phyloP scores from a whole-genome alignment of 2,329 filamentous ascomycete species.

The Aureobasidium sp. region DNA sequence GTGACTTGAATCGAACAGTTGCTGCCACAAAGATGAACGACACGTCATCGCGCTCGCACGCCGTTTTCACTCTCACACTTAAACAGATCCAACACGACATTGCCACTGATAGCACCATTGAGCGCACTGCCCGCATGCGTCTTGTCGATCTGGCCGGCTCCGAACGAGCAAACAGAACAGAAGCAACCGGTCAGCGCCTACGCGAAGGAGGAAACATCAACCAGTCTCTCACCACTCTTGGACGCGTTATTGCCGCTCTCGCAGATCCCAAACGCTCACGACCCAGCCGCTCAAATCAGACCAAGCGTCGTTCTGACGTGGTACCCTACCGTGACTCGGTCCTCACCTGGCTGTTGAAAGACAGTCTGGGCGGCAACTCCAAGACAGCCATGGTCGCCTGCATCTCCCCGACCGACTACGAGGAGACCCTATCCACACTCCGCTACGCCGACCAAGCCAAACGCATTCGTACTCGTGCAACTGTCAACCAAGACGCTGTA shows the following conservation, averaged over 20 bases:
- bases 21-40: constrained; percentile 99
- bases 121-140: constrained; percentile 86
- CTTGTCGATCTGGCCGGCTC: constrained; percentile 92
- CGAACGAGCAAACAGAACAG: constrained; percentile 89
- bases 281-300: constrained; percentile 36
- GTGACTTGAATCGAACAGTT: constrained; percentile 78
- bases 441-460: constrained; percentile 98
- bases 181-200: constrained; percentile 83
- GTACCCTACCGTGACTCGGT: constrained; percentile 92
- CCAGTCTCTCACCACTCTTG: constrained; percentile 92
- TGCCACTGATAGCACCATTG: constrained; percentile 94
- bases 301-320: constrained; percentile 47
- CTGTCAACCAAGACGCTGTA: constrained; percentile 92
- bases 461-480: constrained; percentile 86
- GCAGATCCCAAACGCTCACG: constrained; percentile 56
- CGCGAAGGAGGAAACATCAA: constrained; percentile 98
- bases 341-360: constrained; percentile 81
- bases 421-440: constrained; percentile 91
- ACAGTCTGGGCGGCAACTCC: constrained; percentile 90
- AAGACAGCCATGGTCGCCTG: constrained; percentile 99
- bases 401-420: constrained; percentile 91
- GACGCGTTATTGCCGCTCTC: constrained; percentile 89
- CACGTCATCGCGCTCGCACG: constrained; percentile 90
- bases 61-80: constrained; percentile 95
- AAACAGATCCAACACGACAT: constrained; percentile 98